phyloP scores from a whole-genome alignment of 1,284 basidiomycete species.

The Bondarzewia mesenterica region DNA sequence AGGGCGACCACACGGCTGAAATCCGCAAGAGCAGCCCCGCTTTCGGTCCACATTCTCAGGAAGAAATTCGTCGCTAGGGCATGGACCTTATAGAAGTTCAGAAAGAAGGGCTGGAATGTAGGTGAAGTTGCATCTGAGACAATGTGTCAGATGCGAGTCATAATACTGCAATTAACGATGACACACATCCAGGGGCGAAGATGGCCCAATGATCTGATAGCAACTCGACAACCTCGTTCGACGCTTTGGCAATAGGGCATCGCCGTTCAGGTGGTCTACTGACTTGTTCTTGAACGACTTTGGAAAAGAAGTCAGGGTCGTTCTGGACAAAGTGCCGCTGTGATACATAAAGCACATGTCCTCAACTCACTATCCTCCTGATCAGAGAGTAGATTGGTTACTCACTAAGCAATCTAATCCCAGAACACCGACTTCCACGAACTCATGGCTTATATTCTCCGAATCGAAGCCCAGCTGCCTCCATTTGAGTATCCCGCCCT shows the following conservation, averaged over 20 bases:
- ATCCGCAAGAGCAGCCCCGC: slow-evolving; percentile 73
- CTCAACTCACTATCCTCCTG: too few species aligned
- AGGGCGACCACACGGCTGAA: slow-evolving; percentile 79
- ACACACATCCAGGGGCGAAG: slow-evolving; percentile 69
- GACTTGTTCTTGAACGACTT: slow-evolving; percentile 82
- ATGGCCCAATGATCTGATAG: slow-evolving; percentile 84
- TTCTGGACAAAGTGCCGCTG: slow-evolving; percentile 65
- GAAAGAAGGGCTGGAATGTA: slow-evolving; percentile 83
- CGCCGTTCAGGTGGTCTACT: slow-evolving; percentile 70
- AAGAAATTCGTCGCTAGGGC: slow-evolving; percentile 83
- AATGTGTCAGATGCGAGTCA: not conserved
- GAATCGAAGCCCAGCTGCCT: slow-evolving; percentile 71
- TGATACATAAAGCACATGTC: too few species aligned
- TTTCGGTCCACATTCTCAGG: slow-evolving; percentile 92
- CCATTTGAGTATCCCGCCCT: slow-evolving; percentile 60
- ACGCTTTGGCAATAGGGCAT: slow-evolving; percentile 83
- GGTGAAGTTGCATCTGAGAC: slow-evolving; percentile 68
- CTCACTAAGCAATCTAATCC: slow-evolving; percentile 81
- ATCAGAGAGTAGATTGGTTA: too few species aligned
- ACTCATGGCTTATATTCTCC: slow-evolving; percentile 78
- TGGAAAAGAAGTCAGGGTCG: slow-evolving; percentile 77
- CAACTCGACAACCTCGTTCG: slow-evolving; percentile 82
- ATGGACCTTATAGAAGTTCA: slow-evolving; percentile 84
- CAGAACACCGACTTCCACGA: slow-evolving; percentile 76
- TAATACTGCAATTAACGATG: not conserved